A percentile compares a stretch with the other conserved stretches of the same genome.
Conservation (phyloP, 164 flowering plant genomes). For the Vitis amurensis region DNA sequence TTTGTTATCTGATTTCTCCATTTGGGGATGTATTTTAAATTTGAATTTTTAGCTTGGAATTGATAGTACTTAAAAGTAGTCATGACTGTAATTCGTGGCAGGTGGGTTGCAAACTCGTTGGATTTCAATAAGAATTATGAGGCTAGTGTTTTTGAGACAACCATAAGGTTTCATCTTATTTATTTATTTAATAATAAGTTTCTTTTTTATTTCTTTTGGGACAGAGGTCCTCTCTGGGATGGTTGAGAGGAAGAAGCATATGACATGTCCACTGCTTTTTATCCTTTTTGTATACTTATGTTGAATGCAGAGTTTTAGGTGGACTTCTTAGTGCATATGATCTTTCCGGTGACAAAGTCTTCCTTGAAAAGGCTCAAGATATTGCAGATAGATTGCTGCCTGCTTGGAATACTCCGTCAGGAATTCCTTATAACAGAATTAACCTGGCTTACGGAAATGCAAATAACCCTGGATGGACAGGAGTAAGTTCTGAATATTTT, state of each 20-base stretch:
- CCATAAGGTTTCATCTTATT: slow-evolving; percentile 4
- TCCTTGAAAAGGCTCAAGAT: slow-evolving; percentile 9
- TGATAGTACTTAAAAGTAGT: too few relatives aligned
- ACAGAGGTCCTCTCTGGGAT: neutral
- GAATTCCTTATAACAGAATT: slow-evolving; percentile 9
- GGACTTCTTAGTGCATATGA: slow-evolving; percentile 12
- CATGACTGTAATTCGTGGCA: neutral
- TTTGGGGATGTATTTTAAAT: too few relatives aligned
- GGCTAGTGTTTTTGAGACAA: slow-evolving; percentile 11
- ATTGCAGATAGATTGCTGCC: slow-evolving; percentile 11
- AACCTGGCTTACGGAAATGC: slow-evolving; percentile 3
- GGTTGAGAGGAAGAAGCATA: neutral
- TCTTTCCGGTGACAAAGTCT: slow-evolving; percentile 3
- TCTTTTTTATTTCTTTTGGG: neutral
- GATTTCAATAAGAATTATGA: slow-evolving; percentile 10
- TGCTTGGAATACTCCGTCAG: slow-evolving; percentile 11
- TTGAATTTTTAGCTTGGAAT: too few relatives aligned
- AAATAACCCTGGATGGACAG: slow-evolving; percentile 9
- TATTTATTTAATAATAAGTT: neutral
- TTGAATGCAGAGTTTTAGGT: slow-evolving; percentile 7
- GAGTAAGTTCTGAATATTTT: neutral
- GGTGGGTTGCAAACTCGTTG: slow-evolving; percentile 10
- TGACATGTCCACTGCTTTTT: neutral
- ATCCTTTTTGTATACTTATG: neutral
- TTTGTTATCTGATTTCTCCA: too few relatives aligned